Base-by-base conservation (phyloP, 2,329 filamentous ascomycete genomes). In the Conoideocrella luteorostrata region DNA sequence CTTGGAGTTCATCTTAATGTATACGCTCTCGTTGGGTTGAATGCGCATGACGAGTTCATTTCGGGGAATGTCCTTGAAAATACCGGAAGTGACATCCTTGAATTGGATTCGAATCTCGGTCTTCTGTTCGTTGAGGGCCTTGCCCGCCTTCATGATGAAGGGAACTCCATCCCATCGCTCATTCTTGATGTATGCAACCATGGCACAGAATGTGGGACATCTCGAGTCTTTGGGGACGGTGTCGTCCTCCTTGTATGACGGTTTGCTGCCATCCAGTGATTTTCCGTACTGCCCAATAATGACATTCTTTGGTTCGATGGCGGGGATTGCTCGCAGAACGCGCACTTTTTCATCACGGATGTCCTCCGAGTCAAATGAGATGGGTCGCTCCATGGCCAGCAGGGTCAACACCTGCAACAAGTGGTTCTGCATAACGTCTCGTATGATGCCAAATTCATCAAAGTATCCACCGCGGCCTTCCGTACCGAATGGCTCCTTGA, bases 1-100 rank as follows among this genome's bases (percentile, higher is more conserved):
- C 78, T 98, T 98, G 23, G 91, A 97, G 84, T 98, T 98, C 93
- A 98, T 98, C 82, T 98, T 98, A 69, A 97, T 95, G 74, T 98
- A 98, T 55, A 98, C 90, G 64, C 88, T 95, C 78, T 98, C 93
- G 73, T 98, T 98, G 58, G 93, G 93, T 75, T 98, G 93, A 53
- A 98, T 95, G 55, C 93, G 90, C 74, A 98, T 96, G 59, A 98
- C 93, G 53, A 98, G 85, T 73, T 98, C 93, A 74, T 98, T 98
- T 56, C 94, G 86, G 47, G 93, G 94, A 62, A 98, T 98, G 65
- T 98, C 91, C 79, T 97, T 97, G 76, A 98, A 98, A 69, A 98
- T 98, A 55, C 94, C 93, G 39, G 90, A 96, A 18, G 93, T 97
- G 52, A 98, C 93, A 64, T 98, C 93, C 77, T 95, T 95, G 83